A percentile compares a stretch with the other conserved stretches of the same genome.
These are phyloP conservation scores for Cladophialophora psammophila DNA, from an alignment of 2,329 filamentous ascomycete species.

Conservation along the genomic window DNA sequence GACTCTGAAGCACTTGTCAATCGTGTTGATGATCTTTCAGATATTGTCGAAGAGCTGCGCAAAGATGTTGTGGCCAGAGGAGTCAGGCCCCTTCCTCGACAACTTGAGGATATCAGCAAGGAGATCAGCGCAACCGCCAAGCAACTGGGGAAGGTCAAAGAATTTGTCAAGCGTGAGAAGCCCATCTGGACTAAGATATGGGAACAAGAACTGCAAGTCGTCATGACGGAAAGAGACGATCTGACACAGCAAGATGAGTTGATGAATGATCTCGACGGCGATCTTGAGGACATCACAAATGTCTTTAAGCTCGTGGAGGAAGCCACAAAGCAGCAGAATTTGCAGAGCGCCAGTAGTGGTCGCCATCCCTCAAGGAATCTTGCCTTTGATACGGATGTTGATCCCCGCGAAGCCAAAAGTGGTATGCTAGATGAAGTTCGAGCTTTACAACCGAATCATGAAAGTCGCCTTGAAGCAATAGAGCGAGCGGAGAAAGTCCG, in stretches of 20 bases:
- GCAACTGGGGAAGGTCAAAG: constrained; percentile 92
- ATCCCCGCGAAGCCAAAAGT: constrained; percentile 86
- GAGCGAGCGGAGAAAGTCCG: constrained; percentile 93
- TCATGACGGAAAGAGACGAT: constrained; percentile 94
- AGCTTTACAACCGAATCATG: constrained; percentile 92
- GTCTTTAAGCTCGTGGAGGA: constrained; percentile 96
- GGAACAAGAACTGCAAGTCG: constrained; percentile 95
- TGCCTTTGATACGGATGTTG: constrained; percentile 60
- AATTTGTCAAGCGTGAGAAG: constrained; percentile 89
- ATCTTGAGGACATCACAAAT: constrained; percentile 91
- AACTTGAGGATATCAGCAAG: constrained; percentile 87
- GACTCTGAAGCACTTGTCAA: constrained; percentile 91
- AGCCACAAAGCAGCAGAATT: constrained; percentile 92
- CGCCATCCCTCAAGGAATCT: constrained; percentile 55
- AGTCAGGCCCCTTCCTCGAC: constrained; percentile 86
- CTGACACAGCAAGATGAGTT: constrained; percentile 96
- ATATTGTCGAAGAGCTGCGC: constrained; percentile 92
- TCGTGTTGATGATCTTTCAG: constrained; percentile 95
- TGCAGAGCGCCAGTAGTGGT: constrained; percentile 63
- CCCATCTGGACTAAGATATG: constrained; percentile 99
- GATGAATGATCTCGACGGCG: constrained; percentile 88
- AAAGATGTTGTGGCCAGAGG: constrained; percentile 96
- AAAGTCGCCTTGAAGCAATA: constrained; percentile 90
- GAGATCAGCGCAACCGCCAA: constrained; percentile 82
- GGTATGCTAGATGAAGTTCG: constrained; percentile 91